Base-by-base conservation (phyloP, 1,284 basidiomycete genomes). In the Clitocybe nebularis region DNA sequence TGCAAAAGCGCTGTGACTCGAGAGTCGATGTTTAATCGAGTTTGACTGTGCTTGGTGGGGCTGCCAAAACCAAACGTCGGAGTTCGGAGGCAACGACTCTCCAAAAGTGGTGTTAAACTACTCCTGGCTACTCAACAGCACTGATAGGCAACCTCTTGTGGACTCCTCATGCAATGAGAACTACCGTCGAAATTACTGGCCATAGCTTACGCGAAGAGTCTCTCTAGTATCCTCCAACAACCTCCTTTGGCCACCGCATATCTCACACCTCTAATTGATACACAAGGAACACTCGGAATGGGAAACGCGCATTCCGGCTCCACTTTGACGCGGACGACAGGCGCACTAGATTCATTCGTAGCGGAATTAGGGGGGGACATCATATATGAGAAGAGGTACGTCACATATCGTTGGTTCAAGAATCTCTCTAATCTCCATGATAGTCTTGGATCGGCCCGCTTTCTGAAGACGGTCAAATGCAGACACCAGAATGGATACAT, bases 371-470 rank as follows among this genome's bases (percentile, higher is more conserved):
- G 88, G 8, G 77, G 75, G 10, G 92, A 95, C 59, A 76, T 95
- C 13, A 75, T 87, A 3, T 95, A 94, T 57, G 93, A 96, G 60
- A 88, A 89, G 71, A 92, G 88, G 93, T 93, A 47, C 38, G 72
- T 55, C 11, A 23, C 5, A 8, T 11, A 11, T 24, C 6, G 19
- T 32, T 36, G 16, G 20, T 37, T 4, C 11, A 8, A 21, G 33
- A 11, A 13, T 23, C 13, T n/a, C 30, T 35, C 30, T 25, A 28
- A 14, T 26, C 4, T 7, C 22, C 23, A 16, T 17, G 16, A 8
- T 49, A 92, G 89, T 61, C 71, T 94, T 60, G 93, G 86, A 30
- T 84, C 89, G n/a, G 88, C 94, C 5, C 84, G 95, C 13, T 98
- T 98, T 60, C 78, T 99, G 51, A 97, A 97, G 72, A 89, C 94